Conservation (phyloP, 495 filamentous ascomycete genomes). For the Stereocaulon alpinum region DNA sequence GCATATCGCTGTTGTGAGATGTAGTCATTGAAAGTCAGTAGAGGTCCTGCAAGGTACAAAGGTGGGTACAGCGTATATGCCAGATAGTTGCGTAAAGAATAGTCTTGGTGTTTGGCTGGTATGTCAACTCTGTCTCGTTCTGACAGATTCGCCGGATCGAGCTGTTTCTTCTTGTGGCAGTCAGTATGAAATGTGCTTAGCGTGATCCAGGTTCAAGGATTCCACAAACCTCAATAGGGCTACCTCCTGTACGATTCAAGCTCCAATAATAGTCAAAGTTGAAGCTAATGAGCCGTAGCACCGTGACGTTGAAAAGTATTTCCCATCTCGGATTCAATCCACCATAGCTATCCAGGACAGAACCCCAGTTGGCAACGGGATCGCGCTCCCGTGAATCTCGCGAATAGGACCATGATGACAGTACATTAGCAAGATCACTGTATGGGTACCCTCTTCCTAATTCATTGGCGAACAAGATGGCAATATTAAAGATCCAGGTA, state of each 20-base stretch:
- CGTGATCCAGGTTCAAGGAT: background rate
- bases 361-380: constrained; percentile 44
- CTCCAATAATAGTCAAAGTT: constrained; percentile 98
- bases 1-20: constrained; percentile 74
- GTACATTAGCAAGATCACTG: constrained; percentile 43
- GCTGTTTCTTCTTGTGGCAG: constrained; percentile 89
- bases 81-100: constrained; percentile 71
- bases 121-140: constrained; percentile 76
- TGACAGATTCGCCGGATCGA: constrained; percentile 73
- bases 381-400: constrained; percentile 20
- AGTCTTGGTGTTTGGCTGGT: constrained; percentile 61
- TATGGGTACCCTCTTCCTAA: constrained; percentile 67
- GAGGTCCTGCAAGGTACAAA: constrained; percentile 84
- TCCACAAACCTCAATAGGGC: constrained; percentile 69
- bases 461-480: constrained; percentile 82
- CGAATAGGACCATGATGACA: constrained; percentile 32
- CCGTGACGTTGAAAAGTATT: constrained; percentile 93
- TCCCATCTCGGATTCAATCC: constrained; percentile 86
- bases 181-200: constrained; percentile 36
- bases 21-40: constrained; percentile 97
- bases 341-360: constrained; percentile 61
- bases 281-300: constrained; percentile 87
- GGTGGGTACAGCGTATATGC: constrained; percentile 86
- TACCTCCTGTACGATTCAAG: constrained; percentile 50
- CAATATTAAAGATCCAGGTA: constrained; percentile 95